Percentiles rank a stretch among this genome's conserved stretches.
Conservation (phyloP, 305 asterid species). For the Vinca major region DNA sequence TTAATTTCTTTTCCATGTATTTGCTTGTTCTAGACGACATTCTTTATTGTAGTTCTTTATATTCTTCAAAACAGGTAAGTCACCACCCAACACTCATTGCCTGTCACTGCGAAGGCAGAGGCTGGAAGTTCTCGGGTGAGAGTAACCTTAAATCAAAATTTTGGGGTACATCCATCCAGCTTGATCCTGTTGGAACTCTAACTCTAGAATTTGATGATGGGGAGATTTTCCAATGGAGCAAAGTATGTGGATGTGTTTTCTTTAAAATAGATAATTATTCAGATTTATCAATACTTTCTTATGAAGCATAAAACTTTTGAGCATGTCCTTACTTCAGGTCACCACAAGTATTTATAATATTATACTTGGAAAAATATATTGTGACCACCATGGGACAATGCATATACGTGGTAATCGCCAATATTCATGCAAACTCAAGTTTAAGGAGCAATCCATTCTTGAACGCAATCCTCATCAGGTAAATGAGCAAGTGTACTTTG, state of each 20-base stretch:
- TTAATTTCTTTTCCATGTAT: background rate
- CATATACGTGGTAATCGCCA: conserved; percentile 70
- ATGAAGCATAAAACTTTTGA: conserved; percentile 1
- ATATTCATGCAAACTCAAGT: conserved; percentile 83
- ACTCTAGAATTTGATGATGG: conserved; percentile 84
- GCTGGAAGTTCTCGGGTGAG: conserved; percentile 90
- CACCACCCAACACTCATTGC: conserved; percentile 96
- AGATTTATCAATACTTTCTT: conserved; percentile 4
- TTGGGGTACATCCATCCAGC: conserved; percentile 94
- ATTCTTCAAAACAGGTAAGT: conserved; percentile 59
- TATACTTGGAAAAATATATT: conserved; percentile 78
- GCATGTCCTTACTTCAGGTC: conserved; percentile 42
- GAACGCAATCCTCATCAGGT: conserved; percentile 97
- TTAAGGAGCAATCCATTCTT: conserved; percentile 87
- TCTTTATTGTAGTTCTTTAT: conserved; percentile 12
- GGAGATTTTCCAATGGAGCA: conserved; percentile 87
- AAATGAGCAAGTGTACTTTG: conserved; percentile 12
- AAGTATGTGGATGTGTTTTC: conserved; percentile 31
- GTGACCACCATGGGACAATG: conserved; percentile 91
- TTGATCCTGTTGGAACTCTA: conserved; percentile 83
- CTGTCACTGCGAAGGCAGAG: conserved; percentile 91
- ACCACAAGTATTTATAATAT: conserved; percentile 83
- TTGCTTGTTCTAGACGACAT: background rate
- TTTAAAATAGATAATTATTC: background rate
- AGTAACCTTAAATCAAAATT: conserved; percentile 79